Evolutionary conservation across 345 rosid genomes (phyloP).

Genomic region (Linum trigynum): DNA sequence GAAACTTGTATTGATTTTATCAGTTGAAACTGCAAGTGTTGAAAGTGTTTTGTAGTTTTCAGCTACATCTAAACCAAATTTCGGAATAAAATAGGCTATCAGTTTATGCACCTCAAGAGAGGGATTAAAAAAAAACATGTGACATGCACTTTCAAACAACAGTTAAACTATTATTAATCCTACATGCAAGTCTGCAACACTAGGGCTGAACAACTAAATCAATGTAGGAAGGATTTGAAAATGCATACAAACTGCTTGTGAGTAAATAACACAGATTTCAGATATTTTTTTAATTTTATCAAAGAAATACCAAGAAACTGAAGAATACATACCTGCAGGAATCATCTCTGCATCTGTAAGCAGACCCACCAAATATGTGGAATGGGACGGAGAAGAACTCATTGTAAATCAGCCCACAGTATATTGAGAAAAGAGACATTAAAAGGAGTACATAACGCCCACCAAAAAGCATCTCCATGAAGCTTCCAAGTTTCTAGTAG

Average conservation of each 20-base stretch:
- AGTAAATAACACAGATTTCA: not conserved
- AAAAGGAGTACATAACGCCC: slow-evolving; percentile 88
- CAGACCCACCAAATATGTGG: slow-evolving; percentile 88
- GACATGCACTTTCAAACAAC: not conserved
- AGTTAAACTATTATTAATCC: not conserved
- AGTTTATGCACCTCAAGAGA: not conserved
- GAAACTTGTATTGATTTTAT: no score
- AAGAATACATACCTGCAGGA: slow-evolving; percentile 58
- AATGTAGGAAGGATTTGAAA: not conserved
- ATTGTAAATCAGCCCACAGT: slow-evolving; percentile 95
- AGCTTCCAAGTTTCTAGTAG: slow-evolving; percentile 94
- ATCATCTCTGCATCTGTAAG: slow-evolving; percentile 79
- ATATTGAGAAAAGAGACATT: slow-evolving; percentile 89
- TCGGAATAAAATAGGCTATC: not conserved
- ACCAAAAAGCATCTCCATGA: slow-evolving; percentile 97
- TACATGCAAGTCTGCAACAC: no score
- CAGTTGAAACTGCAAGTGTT: no score
- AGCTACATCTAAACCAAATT: no score
- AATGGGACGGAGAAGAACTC: slow-evolving; percentile 95
- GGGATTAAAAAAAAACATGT: not conserved
- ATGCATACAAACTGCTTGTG: not conserved
- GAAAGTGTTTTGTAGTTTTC: no score
- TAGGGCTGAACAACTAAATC: not conserved
- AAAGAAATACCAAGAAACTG: not conserved
- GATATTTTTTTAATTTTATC: not conserved